Evolutionary conservation across 2,329 filamentous ascomycete genomes (phyloP).

Genomic region (Thielaviopsis cerberus): DNA sequence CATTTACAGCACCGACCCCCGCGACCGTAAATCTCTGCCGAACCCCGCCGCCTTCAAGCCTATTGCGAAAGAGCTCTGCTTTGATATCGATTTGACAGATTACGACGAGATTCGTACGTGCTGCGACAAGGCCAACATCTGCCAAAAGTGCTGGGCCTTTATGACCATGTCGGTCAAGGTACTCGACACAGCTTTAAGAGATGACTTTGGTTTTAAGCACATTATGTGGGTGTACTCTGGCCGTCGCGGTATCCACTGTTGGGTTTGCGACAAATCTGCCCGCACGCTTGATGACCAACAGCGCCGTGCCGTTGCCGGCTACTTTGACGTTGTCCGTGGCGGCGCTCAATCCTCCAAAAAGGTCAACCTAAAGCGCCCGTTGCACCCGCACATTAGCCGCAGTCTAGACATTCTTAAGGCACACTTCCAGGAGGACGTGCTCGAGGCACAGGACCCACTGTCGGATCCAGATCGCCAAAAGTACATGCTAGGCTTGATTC

Average conservation of each 20-base stretch:
- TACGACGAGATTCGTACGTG: slow-evolving; percentile 95
- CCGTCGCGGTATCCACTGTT: slow-evolving; percentile 87
- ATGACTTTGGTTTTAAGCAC: slow-evolving; percentile 93
- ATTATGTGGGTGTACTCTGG: slow-evolving; percentile 98
- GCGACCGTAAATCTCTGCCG: slow-evolving; percentile 73
- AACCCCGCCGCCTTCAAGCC: slow-evolving; percentile 71
- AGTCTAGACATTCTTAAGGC: slow-evolving; percentile 70
- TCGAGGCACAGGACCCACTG: slow-evolving; percentile 78
- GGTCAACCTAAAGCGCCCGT: slow-evolving; percentile 63
- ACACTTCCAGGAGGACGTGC: slow-evolving; percentile 68
- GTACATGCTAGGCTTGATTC: slow-evolving; percentile 66
- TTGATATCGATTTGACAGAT: slow-evolving; percentile 98
- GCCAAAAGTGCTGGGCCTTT: slow-evolving; percentile 85
- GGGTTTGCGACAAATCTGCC: slow-evolving; percentile 85
- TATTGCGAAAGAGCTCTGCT: slow-evolving; percentile 81
- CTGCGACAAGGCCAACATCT: slow-evolving; percentile 85
- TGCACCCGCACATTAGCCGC: slow-evolving; percentile 80
- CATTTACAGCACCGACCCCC: slow-evolving; percentile 86
- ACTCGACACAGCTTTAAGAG: slow-evolving; percentile 65
- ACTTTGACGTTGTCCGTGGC: slow-evolving; percentile 77
- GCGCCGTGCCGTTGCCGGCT: slow-evolving; percentile 67
- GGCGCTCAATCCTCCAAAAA: slow-evolving; percentile 72
- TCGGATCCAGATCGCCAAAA: slow-evolving; percentile 48
- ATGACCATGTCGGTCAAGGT: slow-evolving; percentile 97
- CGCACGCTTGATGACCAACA: slow-evolving; percentile 71